Conservation (phyloP, 106 monocot species). For the Posidonia australis region DNA sequence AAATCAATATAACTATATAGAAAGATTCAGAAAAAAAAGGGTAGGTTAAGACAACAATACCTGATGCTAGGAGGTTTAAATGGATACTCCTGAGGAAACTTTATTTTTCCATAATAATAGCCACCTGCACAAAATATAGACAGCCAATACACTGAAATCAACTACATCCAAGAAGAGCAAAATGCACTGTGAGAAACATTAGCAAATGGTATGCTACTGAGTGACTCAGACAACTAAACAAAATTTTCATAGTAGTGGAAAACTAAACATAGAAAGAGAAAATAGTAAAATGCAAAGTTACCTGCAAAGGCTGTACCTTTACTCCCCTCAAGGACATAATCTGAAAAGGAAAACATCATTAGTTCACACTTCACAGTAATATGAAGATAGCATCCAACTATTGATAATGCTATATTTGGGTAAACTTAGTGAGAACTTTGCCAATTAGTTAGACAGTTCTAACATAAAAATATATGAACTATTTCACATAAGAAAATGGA, state of each 20-base stretch:
- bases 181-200: no score
- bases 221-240: neutral
- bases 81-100: slow-evolving; percentile 95
- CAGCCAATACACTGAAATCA: no score
- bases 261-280: no score
- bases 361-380: no score
- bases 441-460: no score
- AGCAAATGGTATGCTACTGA: no score
- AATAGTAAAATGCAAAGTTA: slow-evolving; percentile 14
- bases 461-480: no score
- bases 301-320: slow-evolving; percentile 92
- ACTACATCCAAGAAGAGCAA: no score
- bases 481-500: no score
- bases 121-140: slow-evolving; percentile 48
- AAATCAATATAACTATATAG: neutral
- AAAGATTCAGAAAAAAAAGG: neutral
- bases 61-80: slow-evolving; percentile 98
- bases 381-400: no score
- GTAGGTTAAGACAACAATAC: slow-evolving; percentile 18
- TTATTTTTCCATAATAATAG: slow-evolving; percentile 95
- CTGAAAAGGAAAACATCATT: slow-evolving; percentile 21
- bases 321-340: slow-evolving; percentile 99
- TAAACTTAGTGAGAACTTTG: no score
- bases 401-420: no score
- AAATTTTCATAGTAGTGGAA: neutral